These are phyloP conservation scores for Xylaria longipes DNA, from an alignment of 495 filamentous ascomycete species.

Conservation along the genomic window DNA sequence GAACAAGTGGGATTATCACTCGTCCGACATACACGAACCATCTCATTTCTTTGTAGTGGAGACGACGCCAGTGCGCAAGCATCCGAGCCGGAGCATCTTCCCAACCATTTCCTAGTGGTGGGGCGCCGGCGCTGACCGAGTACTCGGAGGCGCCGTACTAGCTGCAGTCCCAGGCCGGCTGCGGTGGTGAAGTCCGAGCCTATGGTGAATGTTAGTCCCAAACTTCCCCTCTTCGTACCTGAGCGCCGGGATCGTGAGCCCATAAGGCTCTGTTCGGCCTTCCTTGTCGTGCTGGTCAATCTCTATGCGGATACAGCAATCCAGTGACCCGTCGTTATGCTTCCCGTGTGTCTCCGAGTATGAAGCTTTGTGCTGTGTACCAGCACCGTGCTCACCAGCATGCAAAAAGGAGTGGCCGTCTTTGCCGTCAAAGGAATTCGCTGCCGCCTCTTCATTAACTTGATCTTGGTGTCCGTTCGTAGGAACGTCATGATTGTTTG, in stretches of 20 bases:
- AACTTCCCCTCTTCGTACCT: conserved; percentile 45
- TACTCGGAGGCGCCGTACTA: conserved; percentile 35
- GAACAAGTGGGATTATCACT: not conserved
- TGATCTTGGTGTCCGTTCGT: conserved; percentile 26
- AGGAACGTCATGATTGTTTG: conserved; percentile 42
- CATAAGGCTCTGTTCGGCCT: conserved; percentile 71
- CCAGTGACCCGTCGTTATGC: conserved; percentile 65
- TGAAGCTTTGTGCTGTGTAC: conserved; percentile 69
- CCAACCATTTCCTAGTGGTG: conserved; percentile 24
- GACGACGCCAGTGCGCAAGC: not conserved
- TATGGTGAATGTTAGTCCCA: conserved; percentile 35
- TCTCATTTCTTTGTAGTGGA: not conserved
- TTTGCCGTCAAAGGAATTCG: conserved; percentile 47
- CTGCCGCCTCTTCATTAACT: conserved; percentile 6
- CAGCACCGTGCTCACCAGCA: conserved; percentile 67
- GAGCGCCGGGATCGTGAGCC: conserved; percentile 63
- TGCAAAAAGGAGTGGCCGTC: conserved; percentile 70
- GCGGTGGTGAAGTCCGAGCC: conserved; percentile 33
- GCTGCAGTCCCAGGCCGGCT: conserved; percentile 36
- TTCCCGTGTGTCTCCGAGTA: conserved; percentile 57
- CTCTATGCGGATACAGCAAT: conserved; percentile 73
- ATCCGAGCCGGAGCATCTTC: not conserved
- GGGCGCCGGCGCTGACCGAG: conserved; percentile 36
- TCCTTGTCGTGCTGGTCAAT: conserved; percentile 68
- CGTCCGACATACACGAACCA: not conserved